A percentile compares a stretch with the other conserved stretches of the same genome.
Conservation (phyloP, 352 stramenopile genomes). For the Pythium utonaiense region DNA sequence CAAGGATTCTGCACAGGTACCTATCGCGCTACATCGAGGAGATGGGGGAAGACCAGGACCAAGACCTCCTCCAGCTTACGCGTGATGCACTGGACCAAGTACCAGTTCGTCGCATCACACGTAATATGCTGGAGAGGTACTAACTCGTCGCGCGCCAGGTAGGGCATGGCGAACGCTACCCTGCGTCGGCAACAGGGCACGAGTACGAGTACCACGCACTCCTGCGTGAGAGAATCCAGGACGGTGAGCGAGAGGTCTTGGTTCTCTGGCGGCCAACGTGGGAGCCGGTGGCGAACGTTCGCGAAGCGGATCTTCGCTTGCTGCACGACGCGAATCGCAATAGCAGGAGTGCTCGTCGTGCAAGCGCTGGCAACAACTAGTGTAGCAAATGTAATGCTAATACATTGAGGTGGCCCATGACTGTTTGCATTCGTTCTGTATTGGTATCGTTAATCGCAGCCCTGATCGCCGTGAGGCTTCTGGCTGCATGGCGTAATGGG, state of each 20-base stretch:
- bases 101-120: not conserved
- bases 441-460: too few species aligned
- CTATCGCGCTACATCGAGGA: not conserved
- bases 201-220: slow-evolving; percentile 1
- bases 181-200: not conserved
- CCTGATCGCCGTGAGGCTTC: not conserved
- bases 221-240: not conserved
- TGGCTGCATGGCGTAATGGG: not conserved
- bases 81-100: not conserved
- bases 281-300: not conserved
- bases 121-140: not conserved
- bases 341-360: not conserved
- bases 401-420: too few species aligned
- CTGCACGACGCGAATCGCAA: not conserved
- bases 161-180: not conserved
- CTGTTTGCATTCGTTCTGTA: too few species aligned
- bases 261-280: not conserved
- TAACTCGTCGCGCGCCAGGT: not conserved
- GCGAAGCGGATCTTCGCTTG: not conserved
- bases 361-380: not conserved
- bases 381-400: not conserved
- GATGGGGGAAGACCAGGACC: not conserved
- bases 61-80: not conserved
- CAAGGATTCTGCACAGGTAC: not conserved
- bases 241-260: not conserved